phyloP scores from a whole-genome alignment of 345 rosid species.

The Bruguiera sexangula region DNA sequence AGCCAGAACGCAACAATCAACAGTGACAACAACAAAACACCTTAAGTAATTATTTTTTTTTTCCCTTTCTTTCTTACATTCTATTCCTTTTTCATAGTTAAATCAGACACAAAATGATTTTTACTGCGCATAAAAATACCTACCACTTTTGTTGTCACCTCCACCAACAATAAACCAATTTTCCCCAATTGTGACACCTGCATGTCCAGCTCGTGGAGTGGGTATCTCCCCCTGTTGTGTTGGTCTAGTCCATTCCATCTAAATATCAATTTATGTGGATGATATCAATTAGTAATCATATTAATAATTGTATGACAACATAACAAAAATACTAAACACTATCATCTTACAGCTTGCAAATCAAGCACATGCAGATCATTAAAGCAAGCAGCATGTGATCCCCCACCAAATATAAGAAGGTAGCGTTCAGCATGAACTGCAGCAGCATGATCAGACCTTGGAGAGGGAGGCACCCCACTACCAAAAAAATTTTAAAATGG shows the following conservation, averaged over 20 bases:
- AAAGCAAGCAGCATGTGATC: conserved; percentile 91
- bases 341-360: conserved; percentile 80
- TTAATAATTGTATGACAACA: conserved; percentile 6
- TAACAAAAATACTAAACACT: conserved; percentile 15
- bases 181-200: conserved; percentile 91
- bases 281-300: neutral
- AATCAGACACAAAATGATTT: neutral
- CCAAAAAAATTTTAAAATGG: conserved; percentile 14
- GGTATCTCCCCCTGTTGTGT: conserved; percentile 92
- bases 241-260: conserved; percentile 99
- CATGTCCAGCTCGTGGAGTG: conserved; percentile 95
- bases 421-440: conserved; percentile 96
- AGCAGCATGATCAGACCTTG: conserved; percentile 98
- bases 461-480: conserved; percentile 95
- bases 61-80: neutral
- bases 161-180: conserved; percentile 99
- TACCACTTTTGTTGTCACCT: conserved; percentile 96
- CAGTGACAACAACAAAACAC: neutral
- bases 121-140: conserved; percentile 13
- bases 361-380: conserved; percentile 97
- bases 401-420: conserved; percentile 96
- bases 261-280: conserved; percentile 23
- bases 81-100: neutral
- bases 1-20: neutral
- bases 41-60: neutral